Percentiles rank a stretch among this genome's conserved stretches.
These are phyloP conservation scores for Cadophora sp. DNA, from an alignment of 2,329 filamentous ascomycete genomes.

Conservation along the genomic window DNA sequence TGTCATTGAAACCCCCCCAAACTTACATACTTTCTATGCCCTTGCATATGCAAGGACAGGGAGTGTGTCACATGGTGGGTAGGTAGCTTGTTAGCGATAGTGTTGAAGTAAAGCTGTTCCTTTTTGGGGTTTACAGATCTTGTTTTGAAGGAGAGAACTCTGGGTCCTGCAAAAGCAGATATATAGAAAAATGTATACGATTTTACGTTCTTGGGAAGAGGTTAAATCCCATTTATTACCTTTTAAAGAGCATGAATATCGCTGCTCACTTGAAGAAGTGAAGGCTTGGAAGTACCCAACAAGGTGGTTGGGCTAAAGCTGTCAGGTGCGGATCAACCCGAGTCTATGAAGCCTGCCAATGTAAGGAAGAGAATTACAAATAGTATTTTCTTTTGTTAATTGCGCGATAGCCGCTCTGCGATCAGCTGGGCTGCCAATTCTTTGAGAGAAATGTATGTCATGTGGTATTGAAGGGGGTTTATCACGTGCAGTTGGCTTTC, in stretches of 20 bases:
- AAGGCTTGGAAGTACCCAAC: background rate
- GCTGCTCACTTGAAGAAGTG: background rate
- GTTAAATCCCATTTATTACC: background rate
- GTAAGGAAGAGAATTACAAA: background rate
- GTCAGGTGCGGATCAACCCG: background rate
- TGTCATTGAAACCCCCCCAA: slow-evolving; percentile 4
- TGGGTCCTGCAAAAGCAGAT: too few species aligned
- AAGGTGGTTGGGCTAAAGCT: background rate
- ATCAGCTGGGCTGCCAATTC: too few species aligned
- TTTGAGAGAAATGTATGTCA: too few species aligned
- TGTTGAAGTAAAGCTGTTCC: background rate
- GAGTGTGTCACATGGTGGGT: slow-evolving; percentile 1
- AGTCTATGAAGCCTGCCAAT: background rate
- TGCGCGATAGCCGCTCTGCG: background rate
- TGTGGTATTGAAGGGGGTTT: too few species aligned
- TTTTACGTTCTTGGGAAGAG: too few species aligned
- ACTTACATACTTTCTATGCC: background rate
- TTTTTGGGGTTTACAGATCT: too few species aligned
- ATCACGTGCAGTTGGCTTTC: too few species aligned
- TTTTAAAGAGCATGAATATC: background rate
- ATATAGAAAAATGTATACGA: too few species aligned
- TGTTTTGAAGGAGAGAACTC: too few species aligned
- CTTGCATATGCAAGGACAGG: slow-evolving; percentile 26
- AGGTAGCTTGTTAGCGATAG: background rate
- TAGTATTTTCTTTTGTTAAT: too few species aligned